These are phyloP conservation scores for Rhynchosporium secalis DNA, from an alignment of 2,329 filamentous ascomycete species.

Conservation along the genomic window DNA sequence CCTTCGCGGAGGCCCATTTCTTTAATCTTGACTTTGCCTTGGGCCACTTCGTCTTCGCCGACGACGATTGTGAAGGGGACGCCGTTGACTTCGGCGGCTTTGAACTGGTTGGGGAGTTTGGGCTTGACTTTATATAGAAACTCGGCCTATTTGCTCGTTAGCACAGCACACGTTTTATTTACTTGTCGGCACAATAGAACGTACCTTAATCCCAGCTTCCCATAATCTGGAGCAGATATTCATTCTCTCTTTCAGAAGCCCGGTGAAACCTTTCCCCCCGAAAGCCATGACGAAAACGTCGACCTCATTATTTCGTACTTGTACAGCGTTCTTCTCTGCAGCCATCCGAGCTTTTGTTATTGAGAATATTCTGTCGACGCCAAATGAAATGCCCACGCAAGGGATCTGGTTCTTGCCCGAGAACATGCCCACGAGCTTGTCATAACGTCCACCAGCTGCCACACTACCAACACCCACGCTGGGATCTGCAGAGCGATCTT, in stretches of 20 bases:
- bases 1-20: constrained; percentile 75
- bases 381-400: constrained; percentile 90
- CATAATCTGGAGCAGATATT: constrained; percentile 73
- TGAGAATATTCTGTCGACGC: constrained; percentile 92
- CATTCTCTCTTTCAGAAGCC: constrained; percentile 82
- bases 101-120: constrained; percentile 86
- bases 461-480: constrained; percentile 82
- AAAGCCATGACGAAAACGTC: constrained; percentile 97
- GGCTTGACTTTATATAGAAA: constrained; percentile 90
- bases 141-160: constrained; percentile 59
- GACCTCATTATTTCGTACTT: constrained; percentile 68
- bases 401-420: constrained; percentile 80
- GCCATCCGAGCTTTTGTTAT: constrained; percentile 79
- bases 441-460: constrained; percentile 87
- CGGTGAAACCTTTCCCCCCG: constrained; percentile 80
- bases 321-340: constrained; percentile 55
- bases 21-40: constrained; percentile 87
- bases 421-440: constrained; percentile 94
- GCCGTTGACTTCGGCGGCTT: constrained; percentile 76
- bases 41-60: constrained; percentile 83
- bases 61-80: constrained; percentile 87
- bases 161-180: not conserved
- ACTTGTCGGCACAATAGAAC: constrained; percentile 18
- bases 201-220: constrained; percentile 82
- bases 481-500: constrained; percentile 76